A percentile compares a stretch with the other conserved stretches of the same genome.
phyloP scores from a whole-genome alignment of 306 rosid species.

The Quercus dentata region DNA sequence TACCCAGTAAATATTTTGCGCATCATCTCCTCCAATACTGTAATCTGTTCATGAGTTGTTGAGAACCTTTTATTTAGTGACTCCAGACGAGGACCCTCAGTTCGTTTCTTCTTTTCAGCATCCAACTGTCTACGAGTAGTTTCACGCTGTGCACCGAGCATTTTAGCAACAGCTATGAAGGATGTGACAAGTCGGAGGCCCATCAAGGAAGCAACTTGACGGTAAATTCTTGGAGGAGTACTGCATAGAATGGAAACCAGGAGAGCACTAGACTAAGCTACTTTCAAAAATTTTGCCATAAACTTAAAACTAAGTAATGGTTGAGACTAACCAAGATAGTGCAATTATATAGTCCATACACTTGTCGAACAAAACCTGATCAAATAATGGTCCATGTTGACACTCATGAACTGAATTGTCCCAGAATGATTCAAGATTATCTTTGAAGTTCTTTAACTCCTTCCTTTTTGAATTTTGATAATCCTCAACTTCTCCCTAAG shows the following conservation, averaged over 20 bases:
- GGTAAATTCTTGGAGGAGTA: slow-evolving; percentile 98
- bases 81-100: slow-evolving; percentile 91
- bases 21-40: slow-evolving; percentile 94
- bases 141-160: slow-evolving; percentile 86
- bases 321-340: slow-evolving; percentile 77
- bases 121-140: slow-evolving; percentile 95
- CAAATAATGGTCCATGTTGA: slow-evolving; percentile 92
- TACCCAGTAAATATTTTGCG: slow-evolving; percentile 97
- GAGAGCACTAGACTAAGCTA: slow-evolving; percentile 18
- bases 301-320: slow-evolving; percentile 13
- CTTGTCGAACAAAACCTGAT: slow-evolving; percentile 89
- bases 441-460: slow-evolving; percentile 84
- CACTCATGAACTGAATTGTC: slow-evolving; percentile 80
- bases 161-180: slow-evolving; percentile 76
- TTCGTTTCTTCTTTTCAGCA: slow-evolving; percentile 90
- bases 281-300: neutral
- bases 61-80: slow-evolving; percentile 85
- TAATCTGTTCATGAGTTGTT: slow-evolving; percentile 76
- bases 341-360: slow-evolving; percentile 98
- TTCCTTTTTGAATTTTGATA: slow-evolving; percentile 88
- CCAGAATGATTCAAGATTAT: slow-evolving; percentile 84
- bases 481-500: slow-evolving; percentile 86
- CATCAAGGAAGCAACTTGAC: slow-evolving; percentile 87
- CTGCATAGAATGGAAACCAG: slow-evolving; percentile 41
- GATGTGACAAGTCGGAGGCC: slow-evolving; percentile 96